Percentiles rank a stretch among this genome's conserved stretches.
Evolutionary conservation across 2,329 filamentous ascomycete species (phyloP).

Genomic region (Botrytis porri): DNA sequence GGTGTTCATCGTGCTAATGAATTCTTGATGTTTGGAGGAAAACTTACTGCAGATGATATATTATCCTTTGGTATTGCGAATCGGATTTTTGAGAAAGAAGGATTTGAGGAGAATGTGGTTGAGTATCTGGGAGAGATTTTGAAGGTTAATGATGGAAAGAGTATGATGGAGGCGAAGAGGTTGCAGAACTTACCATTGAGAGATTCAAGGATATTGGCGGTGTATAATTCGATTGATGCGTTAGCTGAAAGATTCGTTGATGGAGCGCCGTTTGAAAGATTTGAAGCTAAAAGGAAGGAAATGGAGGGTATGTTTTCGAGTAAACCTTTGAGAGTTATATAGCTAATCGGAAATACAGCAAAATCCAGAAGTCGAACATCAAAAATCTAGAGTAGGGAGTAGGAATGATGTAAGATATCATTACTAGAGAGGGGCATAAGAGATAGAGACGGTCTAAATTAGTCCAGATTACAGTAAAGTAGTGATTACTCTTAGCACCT

Average conservation of each 20-base stretch:
- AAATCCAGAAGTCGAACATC: conserved; percentile 30
- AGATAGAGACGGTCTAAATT: neutral
- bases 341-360: conserved; percentile 21
- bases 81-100: conserved; percentile 42
- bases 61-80: conserved; percentile 47
- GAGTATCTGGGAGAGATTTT: conserved; percentile 45
- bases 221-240: conserved; percentile 48
- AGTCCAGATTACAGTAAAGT: neutral
- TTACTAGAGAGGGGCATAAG: neutral
- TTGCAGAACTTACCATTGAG: conserved; percentile 47
- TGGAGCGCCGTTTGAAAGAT: conserved; percentile 45
- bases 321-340: neutral
- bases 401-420: too few species aligned
- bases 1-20: conserved; percentile 51
- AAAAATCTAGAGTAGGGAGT: conserved; percentile 23
- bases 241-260: conserved; percentile 49
- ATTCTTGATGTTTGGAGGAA: conserved; percentile 51
- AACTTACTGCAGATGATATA: conserved; percentile 44
- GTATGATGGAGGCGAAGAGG: conserved; percentile 52
- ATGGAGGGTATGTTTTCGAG: conserved; percentile 31
- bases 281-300: conserved; percentile 42
- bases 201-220: conserved; percentile 45
- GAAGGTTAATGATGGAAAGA: conserved; percentile 47
- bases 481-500: neutral
- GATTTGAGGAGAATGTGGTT: conserved; percentile 44